Percentiles rank a stretch among this genome's conserved stretches.
phyloP scores from a whole-genome alignment of 768 basidiomycete genomes.

The Lentinus brumalis region DNA sequence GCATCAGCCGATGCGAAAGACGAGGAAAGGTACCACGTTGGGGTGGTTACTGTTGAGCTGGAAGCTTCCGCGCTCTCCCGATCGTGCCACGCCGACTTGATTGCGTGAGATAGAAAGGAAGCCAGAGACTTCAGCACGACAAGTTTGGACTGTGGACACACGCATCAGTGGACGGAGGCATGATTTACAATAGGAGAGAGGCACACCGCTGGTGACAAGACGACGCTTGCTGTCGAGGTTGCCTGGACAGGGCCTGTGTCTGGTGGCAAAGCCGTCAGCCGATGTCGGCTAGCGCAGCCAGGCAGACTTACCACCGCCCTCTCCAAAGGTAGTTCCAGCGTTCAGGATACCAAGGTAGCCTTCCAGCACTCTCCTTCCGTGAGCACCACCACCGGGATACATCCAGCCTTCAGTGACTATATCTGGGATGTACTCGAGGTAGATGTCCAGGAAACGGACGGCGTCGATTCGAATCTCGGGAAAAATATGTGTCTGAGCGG shows the following conservation, averaged over 20 bases:
- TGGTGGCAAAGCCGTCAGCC: conserved; percentile 3
- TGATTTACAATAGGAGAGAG: conserved; percentile 22
- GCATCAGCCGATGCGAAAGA: conserved; percentile 57
- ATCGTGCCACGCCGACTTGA: conserved; percentile 26
- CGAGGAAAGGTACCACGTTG: conserved; percentile 66
- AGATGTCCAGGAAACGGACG: conserved; percentile 73
- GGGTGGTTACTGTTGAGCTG: conserved; percentile 29
- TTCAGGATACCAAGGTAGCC: conserved; percentile 82
- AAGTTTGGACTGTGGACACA: conserved; percentile 64
- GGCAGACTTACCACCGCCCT: conserved; percentile 49
- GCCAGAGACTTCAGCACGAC: conserved; percentile 74
- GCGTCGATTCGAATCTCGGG: conserved; percentile 94
- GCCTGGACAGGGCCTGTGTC: conserved; percentile 40
- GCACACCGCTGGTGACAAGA: conserved; percentile 70
- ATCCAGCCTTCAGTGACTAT: conserved; percentile 72
- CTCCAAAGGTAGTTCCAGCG: conserved; percentile 63
- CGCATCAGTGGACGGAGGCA: conserved; percentile 7
- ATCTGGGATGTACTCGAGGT: conserved; percentile 70
- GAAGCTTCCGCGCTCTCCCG: not conserved
- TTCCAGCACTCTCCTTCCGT: conserved; percentile 69
- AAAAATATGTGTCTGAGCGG: conserved; percentile 93
- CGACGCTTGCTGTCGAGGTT: conserved; percentile 64
- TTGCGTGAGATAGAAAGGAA: conserved; percentile 59
- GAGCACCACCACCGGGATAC: conserved; percentile 41
- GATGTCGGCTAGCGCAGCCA: not conserved